Percentiles rank a stretch among this genome's conserved stretches.
These are phyloP conservation scores for Jatropha podagrica DNA, from an alignment of 441 rosid genomes.

Conservation along the genomic window DNA sequence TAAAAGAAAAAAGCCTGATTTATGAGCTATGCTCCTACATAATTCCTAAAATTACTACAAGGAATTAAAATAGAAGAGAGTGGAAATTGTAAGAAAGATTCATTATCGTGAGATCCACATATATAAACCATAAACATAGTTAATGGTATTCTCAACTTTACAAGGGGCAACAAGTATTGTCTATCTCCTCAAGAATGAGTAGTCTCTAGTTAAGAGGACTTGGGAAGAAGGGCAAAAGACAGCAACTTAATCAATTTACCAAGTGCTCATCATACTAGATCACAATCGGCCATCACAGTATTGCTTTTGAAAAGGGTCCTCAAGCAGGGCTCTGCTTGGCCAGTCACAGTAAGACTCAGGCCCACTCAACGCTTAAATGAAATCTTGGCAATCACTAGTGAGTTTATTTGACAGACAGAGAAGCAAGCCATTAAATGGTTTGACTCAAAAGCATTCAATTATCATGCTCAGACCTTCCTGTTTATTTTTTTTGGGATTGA, in stretches of 20 bases:
- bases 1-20: background rate
- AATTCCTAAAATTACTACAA: background rate
- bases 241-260: background rate
- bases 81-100: background rate
- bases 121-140: no score
- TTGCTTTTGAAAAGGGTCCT: background rate
- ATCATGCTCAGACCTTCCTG: background rate
- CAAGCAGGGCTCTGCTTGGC: background rate
- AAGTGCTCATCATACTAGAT: background rate
- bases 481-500: background rate
- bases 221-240: background rate
- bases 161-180: background rate
- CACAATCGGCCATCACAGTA: background rate
- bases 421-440: background rate
- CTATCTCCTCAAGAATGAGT: background rate
- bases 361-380: background rate
- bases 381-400: background rate
- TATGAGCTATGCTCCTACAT: background rate
- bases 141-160: background rate
- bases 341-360: background rate
- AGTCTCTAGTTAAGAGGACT: background rate
- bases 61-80: background rate
- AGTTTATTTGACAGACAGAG: background rate
- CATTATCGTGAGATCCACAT: background rate
- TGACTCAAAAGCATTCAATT: background rate